Base-by-base conservation (phyloP, 2,329 filamentous ascomycete species). In the Pezicula rhizophila region DNA sequence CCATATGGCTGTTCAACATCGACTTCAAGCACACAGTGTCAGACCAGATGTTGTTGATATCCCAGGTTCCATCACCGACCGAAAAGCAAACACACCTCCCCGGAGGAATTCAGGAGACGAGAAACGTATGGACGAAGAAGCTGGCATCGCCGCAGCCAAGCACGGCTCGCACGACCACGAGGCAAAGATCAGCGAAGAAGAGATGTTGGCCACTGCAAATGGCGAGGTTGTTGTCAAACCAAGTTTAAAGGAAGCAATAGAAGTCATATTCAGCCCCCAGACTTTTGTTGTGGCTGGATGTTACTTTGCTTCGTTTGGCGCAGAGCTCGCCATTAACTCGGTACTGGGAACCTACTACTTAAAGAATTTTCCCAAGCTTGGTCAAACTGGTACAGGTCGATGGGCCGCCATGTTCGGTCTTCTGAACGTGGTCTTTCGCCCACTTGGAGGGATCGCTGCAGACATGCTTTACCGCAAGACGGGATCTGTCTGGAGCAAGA, bases 351-450 rank as follows among this genome's bases (percentile, higher is more conserved):
- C 76, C 1, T 84, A 80, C 70, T 81, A 81, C 67, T 67, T 74
- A 56, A 72, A 74, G 58, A 80, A 79, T 68, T 83, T 82, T 63
- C 77, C 78, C 1, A 47, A 61, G n/a, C 71, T 83, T 1, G 70
- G 71, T 15, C 75, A 82, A 64, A 80, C 80, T 1, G 66, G 68
- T 12, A 74, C 78, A 0, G 74, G 78, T 53, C 75, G 77, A 64
- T 80, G 83, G 76, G 85, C 85, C 1, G 77, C 85, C 55, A 87
- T 87, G 73, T 89, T 88, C 64, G 86, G 85, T 23, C 82, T 89
- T 47, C 75, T 89, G 56, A 89, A 89, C 70, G 68, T 87, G 46
- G 64, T 82, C 47, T 83, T 79, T 35, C 75, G 86, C 1, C 85
- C 86, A 0, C 65, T 84, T 0, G 85, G 85, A 42, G 85, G 86